Evolutionary conservation across 805 yeast species (phyloP).

Genomic region (Metschnikowia proteae): DNA sequence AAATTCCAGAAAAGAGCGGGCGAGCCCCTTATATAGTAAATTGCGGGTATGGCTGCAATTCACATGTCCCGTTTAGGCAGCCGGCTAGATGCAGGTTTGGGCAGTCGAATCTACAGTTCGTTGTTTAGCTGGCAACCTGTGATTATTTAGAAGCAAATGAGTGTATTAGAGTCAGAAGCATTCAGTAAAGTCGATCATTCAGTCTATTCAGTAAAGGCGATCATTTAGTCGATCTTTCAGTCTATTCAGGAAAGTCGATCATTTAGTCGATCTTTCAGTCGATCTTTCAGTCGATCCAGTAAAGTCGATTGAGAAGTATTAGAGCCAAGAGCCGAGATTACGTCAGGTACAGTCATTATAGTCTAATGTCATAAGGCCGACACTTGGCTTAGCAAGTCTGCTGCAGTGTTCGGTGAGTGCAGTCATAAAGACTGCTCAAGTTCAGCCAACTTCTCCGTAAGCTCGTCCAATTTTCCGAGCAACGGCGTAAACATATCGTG

Average conservation of each 20-base stretch:
- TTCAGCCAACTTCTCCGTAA: constrained; percentile 41
- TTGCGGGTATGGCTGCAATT: not conserved
- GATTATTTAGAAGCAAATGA: too few relatives aligned
- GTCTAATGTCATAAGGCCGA: too few relatives aligned
- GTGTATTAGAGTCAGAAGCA: too few relatives aligned
- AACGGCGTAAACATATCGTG: constrained; percentile 57
- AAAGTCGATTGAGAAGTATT: too few relatives aligned
- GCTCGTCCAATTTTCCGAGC: constrained; percentile 44
- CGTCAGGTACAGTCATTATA: too few relatives aligned
- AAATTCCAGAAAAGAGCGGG: not conserved
- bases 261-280: too few relatives aligned
- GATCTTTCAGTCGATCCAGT: too few relatives aligned
- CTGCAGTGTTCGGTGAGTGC: not conserved
- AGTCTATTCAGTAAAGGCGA: not conserved
- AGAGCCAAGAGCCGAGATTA: too few relatives aligned
- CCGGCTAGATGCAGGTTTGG: not conserved
- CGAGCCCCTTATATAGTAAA: not conserved
- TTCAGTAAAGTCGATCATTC: not conserved
- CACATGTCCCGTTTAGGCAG: not conserved
- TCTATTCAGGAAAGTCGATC: too few relatives aligned
- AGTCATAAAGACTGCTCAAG: constrained; percentile 20
- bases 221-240: not conserved
- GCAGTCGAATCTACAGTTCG: too few relatives aligned
- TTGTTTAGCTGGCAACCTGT: too few relatives aligned
- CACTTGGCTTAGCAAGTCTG: not conserved